These are phyloP conservation scores for Bipolaris gigantea DNA, from an alignment of 2,329 filamentous ascomycete genomes.

Conservation along the genomic window DNA sequence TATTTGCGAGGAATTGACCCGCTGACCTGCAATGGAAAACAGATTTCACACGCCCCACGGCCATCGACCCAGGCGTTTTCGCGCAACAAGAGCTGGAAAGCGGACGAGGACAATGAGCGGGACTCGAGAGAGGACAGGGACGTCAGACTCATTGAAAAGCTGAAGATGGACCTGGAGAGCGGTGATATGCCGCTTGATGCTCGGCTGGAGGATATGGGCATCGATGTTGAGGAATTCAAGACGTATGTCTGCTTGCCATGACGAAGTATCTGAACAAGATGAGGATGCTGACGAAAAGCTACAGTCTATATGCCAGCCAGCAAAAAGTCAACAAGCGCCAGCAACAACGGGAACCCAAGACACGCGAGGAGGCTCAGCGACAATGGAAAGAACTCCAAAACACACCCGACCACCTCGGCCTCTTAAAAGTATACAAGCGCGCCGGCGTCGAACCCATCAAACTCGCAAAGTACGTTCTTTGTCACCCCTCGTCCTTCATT, in stretches of 20 bases:
- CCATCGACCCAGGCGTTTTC: constrained; percentile 30
- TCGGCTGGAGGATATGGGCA: constrained; percentile 30
- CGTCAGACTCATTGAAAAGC: constrained; percentile 15
- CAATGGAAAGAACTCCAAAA: constrained; percentile 36
- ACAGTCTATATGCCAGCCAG: constrained; percentile 33
- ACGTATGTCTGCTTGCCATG: constrained; percentile 20
- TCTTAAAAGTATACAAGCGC: constrained; percentile 39
- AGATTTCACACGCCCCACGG: constrained; percentile 33
- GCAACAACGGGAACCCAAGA: constrained; percentile 32
- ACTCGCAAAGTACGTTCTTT: constrained; percentile 36
- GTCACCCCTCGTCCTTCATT: background rate
- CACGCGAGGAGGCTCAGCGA: constrained; percentile 32
- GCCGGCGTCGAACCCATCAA: constrained; percentile 40
- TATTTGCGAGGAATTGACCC: background rate
- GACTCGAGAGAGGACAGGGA: constrained; percentile 7
- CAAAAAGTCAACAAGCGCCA: constrained; percentile 23
- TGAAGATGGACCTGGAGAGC: constrained; percentile 26
- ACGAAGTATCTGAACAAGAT: background rate
- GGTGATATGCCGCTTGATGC: constrained; percentile 30
- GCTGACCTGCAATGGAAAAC: constrained; percentile 18
- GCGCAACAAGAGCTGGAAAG: constrained; percentile 23
- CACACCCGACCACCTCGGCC: constrained; percentile 34
- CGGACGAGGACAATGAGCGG: constrained; percentile 23
- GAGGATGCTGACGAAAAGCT: constrained; percentile 14
- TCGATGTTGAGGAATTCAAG: constrained; percentile 36